Conservation (phyloP, 306 rosid genomes). For the Cicer cuneatum region DNA sequence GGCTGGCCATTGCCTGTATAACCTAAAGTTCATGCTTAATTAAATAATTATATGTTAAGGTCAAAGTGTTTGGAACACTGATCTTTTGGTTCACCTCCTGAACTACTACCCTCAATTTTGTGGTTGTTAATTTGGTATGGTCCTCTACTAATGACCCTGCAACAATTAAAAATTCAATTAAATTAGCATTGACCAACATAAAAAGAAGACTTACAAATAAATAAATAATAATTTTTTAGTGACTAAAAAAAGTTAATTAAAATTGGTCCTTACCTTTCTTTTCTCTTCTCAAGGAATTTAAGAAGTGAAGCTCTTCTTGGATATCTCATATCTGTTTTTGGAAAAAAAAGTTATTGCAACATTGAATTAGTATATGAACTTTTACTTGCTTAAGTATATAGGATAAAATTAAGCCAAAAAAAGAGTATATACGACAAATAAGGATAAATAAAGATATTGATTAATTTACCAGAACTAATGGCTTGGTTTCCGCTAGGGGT, state of each 20-base stretch:
- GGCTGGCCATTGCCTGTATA: constrained; percentile 39
- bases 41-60: constrained; percentile 57
- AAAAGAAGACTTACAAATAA: not conserved
- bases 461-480: constrained; percentile 52
- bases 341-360: not conserved
- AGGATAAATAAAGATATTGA: not conserved
- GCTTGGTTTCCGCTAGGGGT: constrained; percentile 41
- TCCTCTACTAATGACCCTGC: constrained; percentile 69
- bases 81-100: constrained; percentile 52
- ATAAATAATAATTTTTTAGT: not conserved
- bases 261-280: constrained; percentile 67
- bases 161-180: constrained; percentile 1
- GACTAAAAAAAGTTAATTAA: not conserved
- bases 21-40: constrained; percentile 43
- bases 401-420: too few species aligned
- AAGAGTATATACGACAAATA: not conserved
- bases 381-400: not conserved
- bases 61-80: constrained; percentile 61
- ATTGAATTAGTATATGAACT: constrained; percentile 23
- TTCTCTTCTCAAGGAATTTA: constrained; percentile 88
- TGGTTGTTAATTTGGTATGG: constrained; percentile 68
- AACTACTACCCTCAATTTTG: constrained; percentile 49
- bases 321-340: constrained; percentile 64
- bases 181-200: not conserved
- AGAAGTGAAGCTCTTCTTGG: constrained; percentile 87